Evolutionary conservation across 305 asterid genomes (phyloP), one percentile per base, ranked within the genome.

Genomic region (Caryopteris hybrid): DNA sequence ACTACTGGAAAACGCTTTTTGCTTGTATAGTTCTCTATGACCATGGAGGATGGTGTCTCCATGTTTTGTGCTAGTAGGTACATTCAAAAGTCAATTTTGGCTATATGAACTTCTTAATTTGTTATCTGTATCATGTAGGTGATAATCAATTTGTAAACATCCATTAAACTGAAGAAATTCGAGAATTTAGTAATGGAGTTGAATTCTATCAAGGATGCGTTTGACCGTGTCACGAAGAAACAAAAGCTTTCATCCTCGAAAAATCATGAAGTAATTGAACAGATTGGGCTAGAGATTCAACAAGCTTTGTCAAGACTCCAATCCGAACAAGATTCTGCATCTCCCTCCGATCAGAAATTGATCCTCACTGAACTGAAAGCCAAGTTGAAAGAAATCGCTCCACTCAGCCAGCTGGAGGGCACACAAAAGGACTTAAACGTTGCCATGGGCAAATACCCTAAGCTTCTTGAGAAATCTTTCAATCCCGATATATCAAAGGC

Each of bases 401-500:
- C 92, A 55, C 83, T 87, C 78, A 75, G 84, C 74, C 89, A 83
- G 80, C 78, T 91, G 61, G 97, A 94, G 83, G 79, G 83, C 61
- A 64, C 96, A 41, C 96, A 83, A 39, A 94, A 91, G 81, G 97
- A 94, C 48, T 63, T 89, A 36, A 94, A 91, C 70, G 73, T 80
- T 55, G 88, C 95, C 3, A 75, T 91, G 64, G 87, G 86, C 96
- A 94, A 94, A 83, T 91, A 85, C 70, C 77, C 90, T 0, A 94
- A 91, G 81, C 84, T 86, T 72, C 85, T 94, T 1, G 99, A 91
- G 80, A 94, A 87, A 70, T 76, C 87, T 1, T 80, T 91, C 84
- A 87, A 74, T 76, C 86, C 99, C 29, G 96, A 91, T 79, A 86
- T 94, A 59, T 87, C 99, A 13, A 94, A 89, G 84, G 95, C 96